Conservation (phyloP, 371 early-diverging fungal species). For the Actinomortierella ambigua region DNA sequence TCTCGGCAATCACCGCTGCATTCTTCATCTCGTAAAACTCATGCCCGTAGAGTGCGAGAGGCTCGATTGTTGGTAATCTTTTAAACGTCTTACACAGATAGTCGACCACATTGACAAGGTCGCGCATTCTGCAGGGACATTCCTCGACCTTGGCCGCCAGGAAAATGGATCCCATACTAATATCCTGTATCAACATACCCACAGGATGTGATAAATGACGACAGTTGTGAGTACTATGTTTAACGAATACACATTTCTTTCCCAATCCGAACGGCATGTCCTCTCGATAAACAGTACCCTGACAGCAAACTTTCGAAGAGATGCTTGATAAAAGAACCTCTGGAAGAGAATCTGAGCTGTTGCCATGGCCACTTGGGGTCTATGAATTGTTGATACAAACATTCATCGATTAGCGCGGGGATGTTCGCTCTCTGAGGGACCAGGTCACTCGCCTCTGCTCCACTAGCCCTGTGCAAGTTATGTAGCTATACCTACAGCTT, state of each 20-base stretch:
- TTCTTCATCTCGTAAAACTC: constrained; percentile 77
- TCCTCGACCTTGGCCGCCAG: constrained; percentile 94
- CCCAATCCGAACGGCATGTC: background rate
- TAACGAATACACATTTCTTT: too few relatives aligned
- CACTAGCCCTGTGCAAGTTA: too few relatives aligned
- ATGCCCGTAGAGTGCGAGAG: constrained; percentile 30
- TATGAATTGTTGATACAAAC: too few relatives aligned
- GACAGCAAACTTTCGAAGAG: constrained; percentile 72
- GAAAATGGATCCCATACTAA: constrained; percentile 85
- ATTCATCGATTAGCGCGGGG: background rate
- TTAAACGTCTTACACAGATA: constrained; percentile 56
- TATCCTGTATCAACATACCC: constrained; percentile 69
- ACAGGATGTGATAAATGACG: too few relatives aligned
- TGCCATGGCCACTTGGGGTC: constrained; percentile 94
- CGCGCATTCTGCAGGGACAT: constrained; percentile 70
- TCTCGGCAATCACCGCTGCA: constrained; percentile 79
- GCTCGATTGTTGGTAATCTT: constrained; percentile 43
- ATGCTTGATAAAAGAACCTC: constrained; percentile 87
- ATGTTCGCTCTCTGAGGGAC: too few relatives aligned
- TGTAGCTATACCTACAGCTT: constrained; percentile 73
- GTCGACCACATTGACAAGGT: constrained; percentile 81
- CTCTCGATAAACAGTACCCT: constrained; percentile 55
- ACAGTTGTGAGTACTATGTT: too few relatives aligned
- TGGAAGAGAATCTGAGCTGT: constrained; percentile 95
- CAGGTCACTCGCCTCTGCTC: too few relatives aligned